Evolutionary conservation across 2,329 filamentous ascomycete species (phyloP), one percentile per base, ranked within the genome.

Genomic region (Hypoxylon sp.): DNA sequence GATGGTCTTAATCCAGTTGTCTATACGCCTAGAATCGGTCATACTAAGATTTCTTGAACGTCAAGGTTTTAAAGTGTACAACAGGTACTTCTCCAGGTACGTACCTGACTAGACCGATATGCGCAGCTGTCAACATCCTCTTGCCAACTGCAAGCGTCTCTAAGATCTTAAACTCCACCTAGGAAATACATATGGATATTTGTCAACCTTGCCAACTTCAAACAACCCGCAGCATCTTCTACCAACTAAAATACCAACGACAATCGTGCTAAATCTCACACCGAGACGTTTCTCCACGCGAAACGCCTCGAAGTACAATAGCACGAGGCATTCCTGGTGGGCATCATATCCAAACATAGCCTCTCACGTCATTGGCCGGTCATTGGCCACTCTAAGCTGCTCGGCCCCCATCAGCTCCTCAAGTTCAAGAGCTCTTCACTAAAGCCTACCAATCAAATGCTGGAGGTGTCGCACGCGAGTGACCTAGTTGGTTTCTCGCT

Each of bases 221-320:
- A 11, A 27, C 43, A 16, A 27, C n/a, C 39, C 21, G 19, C 23
- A 46, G n/a, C 8, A 37, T 56, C 2, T 14, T 53, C 7, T 19
- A 29, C 6, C 16, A 53, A 6, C n/a, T 52, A 14, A 43, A 43
- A 58, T 30, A 12, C 37, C 43, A 48, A 50, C 12, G 29, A 11
- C 48, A 23, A 34, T 27, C 29, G 27, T 61, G 29, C n/a, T 51
- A 55, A 12, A 54, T 47, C 45, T 41, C 29, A 43, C n/a, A 27
- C 25, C 32, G 30, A 6, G 25, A 5, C 29, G 11, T 51, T 46
- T 34, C 58, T 25, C 54, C 50, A 34, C 63, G 34, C 9, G 54
- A 45, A 65, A 68, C 16, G 61, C 54, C 65, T 60, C 27, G 53
- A 61, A 46, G 61, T 65, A 65, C n/a, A 51, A 34, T 61, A 61